These are phyloP conservation scores for Keqinozyma sinolaborantium DNA, from an alignment of 1,139 yeast species.

Conservation along the genomic window DNA sequence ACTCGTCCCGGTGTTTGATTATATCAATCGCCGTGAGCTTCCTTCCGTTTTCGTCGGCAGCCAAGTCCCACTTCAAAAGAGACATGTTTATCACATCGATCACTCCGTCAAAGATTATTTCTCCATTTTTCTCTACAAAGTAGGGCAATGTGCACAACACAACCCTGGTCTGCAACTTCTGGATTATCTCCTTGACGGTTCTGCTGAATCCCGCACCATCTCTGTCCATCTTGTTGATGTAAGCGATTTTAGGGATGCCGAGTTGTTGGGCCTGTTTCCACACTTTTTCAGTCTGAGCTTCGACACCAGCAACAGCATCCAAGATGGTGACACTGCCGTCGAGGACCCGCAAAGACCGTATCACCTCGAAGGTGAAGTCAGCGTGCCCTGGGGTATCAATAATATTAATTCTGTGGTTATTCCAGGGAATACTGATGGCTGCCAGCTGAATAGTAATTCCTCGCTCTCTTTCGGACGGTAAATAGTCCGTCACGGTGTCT, in stretches of 20 bases:
- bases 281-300: constrained; percentile 95
- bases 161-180: constrained; percentile 70
- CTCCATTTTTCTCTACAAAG: constrained; percentile 39
- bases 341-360: constrained; percentile 78
- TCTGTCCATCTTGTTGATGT: constrained; percentile 93
- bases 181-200: constrained; percentile 81
- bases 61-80: constrained; percentile 57
- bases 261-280: constrained; percentile 83
- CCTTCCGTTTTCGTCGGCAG: constrained; percentile 49
- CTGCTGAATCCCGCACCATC: constrained; percentile 93
- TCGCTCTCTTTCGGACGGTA: constrained; percentile 86
- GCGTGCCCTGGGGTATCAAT: constrained; percentile 99
- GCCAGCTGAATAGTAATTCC: constrained; percentile 98
- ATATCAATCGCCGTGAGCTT: constrained; percentile 49
- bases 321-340: constrained; percentile 92
- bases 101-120: constrained; percentile 68
- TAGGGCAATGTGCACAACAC: constrained; percentile 79
- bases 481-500: constrained; percentile 90
- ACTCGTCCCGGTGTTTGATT: constrained; percentile 19
- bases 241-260: constrained; percentile 70
- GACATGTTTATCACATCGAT: constrained; percentile 73
- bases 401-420: constrained; percentile 67
- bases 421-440: constrained; percentile 91
- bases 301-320: constrained; percentile 98
- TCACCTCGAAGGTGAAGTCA: constrained; percentile 94